phyloP scores from a whole-genome alignment of 768 basidiomycete species.

The Crucibulum laeve region DNA sequence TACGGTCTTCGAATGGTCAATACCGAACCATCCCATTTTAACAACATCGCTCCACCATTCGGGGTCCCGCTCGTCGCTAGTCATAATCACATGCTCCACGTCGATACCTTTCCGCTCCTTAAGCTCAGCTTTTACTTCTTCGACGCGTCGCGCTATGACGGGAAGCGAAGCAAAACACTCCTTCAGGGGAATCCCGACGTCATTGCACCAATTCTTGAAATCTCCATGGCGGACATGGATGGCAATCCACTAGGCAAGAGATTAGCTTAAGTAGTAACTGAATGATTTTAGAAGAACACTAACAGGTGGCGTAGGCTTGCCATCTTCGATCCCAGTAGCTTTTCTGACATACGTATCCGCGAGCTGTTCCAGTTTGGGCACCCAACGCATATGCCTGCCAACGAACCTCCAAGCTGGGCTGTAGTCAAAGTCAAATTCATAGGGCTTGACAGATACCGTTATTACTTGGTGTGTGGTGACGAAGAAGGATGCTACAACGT shows the following conservation, averaged over 20 bases:
- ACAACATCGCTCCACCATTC: slow-evolving; percentile 57
- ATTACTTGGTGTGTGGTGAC: not conserved
- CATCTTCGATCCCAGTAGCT: slow-evolving; percentile 32
- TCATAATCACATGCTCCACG: slow-evolving; percentile 56
- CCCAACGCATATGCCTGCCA: slow-evolving; percentile 50
- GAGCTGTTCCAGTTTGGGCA: slow-evolving; percentile 31
- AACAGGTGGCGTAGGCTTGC: slow-evolving; percentile 42
- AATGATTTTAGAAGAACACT: slow-evolving; percentile 14
- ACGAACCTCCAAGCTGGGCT: slow-evolving; percentile 57
- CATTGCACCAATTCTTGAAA: slow-evolving; percentile 45
- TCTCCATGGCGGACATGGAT: slow-evolving; percentile 57
- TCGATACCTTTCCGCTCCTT: slow-evolving; percentile 35
- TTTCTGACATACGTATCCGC: slow-evolving; percentile 41
- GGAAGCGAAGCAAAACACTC: slow-evolving; percentile 54
- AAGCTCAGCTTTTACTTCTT: slow-evolving; percentile 50
- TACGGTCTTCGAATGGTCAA: slow-evolving; percentile 47
- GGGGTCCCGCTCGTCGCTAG: slow-evolving; percentile 55
- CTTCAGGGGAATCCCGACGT: slow-evolving; percentile 28
- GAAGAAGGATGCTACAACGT: slow-evolving; percentile 8
- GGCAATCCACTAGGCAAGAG: slow-evolving; percentile 41
- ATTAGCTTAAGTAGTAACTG: not conserved
- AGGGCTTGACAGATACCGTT: slow-evolving; percentile 37
- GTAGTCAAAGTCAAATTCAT: slow-evolving; percentile 52
- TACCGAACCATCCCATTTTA: slow-evolving; percentile 43
- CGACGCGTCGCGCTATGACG: slow-evolving; percentile 49